Evolutionary conservation across 495 filamentous ascomycete species (phyloP).

Genomic region (Platismatia glauca): DNA sequence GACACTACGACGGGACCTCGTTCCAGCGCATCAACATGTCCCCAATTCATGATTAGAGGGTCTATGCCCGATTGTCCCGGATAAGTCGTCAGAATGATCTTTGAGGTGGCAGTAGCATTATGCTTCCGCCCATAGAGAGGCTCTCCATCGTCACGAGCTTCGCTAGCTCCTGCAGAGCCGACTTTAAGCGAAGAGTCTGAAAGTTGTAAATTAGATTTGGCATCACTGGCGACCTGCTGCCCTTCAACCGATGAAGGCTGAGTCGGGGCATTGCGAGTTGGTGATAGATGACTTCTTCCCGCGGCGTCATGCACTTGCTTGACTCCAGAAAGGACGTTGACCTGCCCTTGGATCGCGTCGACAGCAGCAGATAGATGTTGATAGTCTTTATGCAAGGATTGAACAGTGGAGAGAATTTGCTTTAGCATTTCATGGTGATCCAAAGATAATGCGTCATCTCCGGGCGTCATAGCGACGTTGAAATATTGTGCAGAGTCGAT

Average conservation of each 20-base stretch:
- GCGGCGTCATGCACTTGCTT: slow-evolving; percentile 43
- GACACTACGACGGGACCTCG: slow-evolving; percentile 91
- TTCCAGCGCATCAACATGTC: slow-evolving; percentile 58
- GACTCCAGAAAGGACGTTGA: slow-evolving; percentile 50
- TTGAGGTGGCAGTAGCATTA: slow-evolving; percentile 36
- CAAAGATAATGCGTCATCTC: background rate
- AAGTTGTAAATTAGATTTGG: background rate
- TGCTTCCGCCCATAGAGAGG: slow-evolving; percentile 13
- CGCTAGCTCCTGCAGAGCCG: background rate
- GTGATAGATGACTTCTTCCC: background rate
- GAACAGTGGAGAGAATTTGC: slow-evolving; percentile 28
- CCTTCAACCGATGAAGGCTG: background rate
- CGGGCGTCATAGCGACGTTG: background rate
- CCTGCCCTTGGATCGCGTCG: slow-evolving; percentile 56
- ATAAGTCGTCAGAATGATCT: slow-evolving; percentile 80
- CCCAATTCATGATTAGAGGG: slow-evolving; percentile 83
- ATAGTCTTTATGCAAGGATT: slow-evolving; percentile 47
- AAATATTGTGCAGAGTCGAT: background rate
- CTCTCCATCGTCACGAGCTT: slow-evolving; percentile 1
- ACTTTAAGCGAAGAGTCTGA: background rate
- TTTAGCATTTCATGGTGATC: slow-evolving; percentile 22
- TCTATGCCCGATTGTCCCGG: slow-evolving; percentile 91
- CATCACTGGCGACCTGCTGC: background rate
- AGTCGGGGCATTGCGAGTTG: background rate
- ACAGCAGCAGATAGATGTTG: slow-evolving; percentile 50